Evolutionary conservation across 1,284 basidiomycete genomes (phyloP), one percentile per base, ranked within the genome.

Genomic region (Pisolithus thermaeus): DNA sequence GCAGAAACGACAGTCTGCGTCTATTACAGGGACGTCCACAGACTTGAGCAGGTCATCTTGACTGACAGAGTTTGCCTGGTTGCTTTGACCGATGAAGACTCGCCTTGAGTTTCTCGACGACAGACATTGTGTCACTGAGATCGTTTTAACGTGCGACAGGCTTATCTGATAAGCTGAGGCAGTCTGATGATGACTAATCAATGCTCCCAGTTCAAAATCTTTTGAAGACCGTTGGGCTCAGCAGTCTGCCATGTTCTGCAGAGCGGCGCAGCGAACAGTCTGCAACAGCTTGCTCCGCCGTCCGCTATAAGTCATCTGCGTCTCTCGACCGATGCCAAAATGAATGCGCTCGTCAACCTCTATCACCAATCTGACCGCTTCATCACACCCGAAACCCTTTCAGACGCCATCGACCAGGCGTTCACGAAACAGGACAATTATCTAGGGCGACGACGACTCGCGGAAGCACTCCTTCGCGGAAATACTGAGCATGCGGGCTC

Each of bases 1-100:
- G 66, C 91, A 94, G 14, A 74, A 74, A 52, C 84, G 78, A 70
- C 91, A 95, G 62, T 83, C 79, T 6, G 77, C 84, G 7, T 74
- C 70, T 3, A 86, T 80, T 27, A 90, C 78, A 14, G 91, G 90
- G 6, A 93, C 77, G 32, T 75, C 69, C 3, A 77, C 81, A 36
- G 71, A 68, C 43, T 71, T 68, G 41, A 81, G 71, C 47, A 75
- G 69, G 16, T 69, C 60, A 48, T 69, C 69, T 36, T 77, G 61
- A 40, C 63, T 58, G 39, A 70, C 66, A 27, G 62, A 52, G 44
- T 67, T 65, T 39, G 56, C 41, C 44, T 55, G 61, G 18, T 7
- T 36, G n/a, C 11, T 22, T 46, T 18, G 44, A 22, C 32, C 20
- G n/a, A 20, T 28, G n/a, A 43, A 27, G 7, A 28, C 14, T 8